Conservation (phyloP, 768 basidiomycete species). For the Paxillus ammoniavirescens region DNA sequence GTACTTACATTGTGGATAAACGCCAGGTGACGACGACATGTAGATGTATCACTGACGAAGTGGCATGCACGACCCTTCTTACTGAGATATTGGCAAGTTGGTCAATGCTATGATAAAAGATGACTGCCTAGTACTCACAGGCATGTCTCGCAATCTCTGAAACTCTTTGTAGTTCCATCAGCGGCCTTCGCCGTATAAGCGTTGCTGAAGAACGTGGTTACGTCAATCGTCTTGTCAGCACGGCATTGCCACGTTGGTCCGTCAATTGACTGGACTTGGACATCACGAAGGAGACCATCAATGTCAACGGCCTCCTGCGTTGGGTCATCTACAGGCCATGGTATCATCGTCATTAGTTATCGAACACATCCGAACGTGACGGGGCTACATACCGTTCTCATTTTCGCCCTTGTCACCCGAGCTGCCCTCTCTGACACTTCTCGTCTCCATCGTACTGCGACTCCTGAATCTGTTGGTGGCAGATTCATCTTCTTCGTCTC, state of each 20-base stretch:
- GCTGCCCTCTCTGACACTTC: too few species aligned
- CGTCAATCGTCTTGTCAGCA: neutral
- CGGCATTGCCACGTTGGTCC: neutral
- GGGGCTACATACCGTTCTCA: too few species aligned
- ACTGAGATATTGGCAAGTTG: neutral
- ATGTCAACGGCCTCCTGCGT: neutral
- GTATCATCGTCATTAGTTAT: too few species aligned
- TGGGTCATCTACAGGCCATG: too few species aligned
- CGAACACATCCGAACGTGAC: too few species aligned
- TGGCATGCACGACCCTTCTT: neutral
- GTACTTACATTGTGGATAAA: neutral
- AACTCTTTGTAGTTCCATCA: neutral
- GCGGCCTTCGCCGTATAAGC: neutral
- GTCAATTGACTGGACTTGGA: constrained; percentile 6
- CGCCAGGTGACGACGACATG: neutral
- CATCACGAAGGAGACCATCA: constrained; percentile 13
- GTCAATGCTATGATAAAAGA: neutral
- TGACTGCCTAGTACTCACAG: neutral
- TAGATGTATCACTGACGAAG: constrained; percentile 1
- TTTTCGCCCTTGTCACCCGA: too few species aligned
- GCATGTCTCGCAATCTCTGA: constrained; percentile 1
- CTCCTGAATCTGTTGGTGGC: too few species aligned
- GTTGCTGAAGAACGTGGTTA: neutral
- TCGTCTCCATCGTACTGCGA: too few species aligned
- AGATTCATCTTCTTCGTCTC: too few species aligned